Evolutionary conservation across 2,329 filamentous ascomycete species (phyloP).

Genomic region (Westerdykella sp.): DNA sequence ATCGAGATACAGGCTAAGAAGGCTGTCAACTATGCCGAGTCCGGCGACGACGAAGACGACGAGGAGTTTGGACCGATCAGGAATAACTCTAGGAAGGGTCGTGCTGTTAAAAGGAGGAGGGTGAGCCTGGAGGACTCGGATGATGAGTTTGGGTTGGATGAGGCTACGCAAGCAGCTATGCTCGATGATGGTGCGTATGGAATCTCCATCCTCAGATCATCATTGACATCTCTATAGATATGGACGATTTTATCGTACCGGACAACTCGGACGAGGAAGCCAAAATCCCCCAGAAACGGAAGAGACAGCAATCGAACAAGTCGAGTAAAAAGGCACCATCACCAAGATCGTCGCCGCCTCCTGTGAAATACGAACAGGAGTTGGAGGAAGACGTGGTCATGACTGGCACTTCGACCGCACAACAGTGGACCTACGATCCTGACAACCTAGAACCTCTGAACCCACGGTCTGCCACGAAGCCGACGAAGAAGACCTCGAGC

Average conservation of each 20-base stretch:
- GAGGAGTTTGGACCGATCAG: constrained; percentile 58
- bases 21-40: constrained; percentile 75
- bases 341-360: constrained; percentile 44
- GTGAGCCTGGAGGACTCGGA: constrained; percentile 59
- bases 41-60: constrained; percentile 67
- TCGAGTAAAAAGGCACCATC: constrained; percentile 45
- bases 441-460: constrained; percentile 50
- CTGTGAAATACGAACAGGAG: constrained; percentile 40
- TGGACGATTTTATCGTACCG: constrained; percentile 81
- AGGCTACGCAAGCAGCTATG: constrained; percentile 51
- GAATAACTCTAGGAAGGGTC: constrained; percentile 40
- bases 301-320: constrained; percentile 60
- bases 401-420: constrained; percentile 60
- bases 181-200: constrained; percentile 46
- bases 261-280: constrained; percentile 74
- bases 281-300: constrained; percentile 60
- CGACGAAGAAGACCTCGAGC: constrained; percentile 26
- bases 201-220: background rate
- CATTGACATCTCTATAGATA: constrained; percentile 47
- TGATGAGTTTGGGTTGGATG: constrained; percentile 60
- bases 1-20: constrained; percentile 51
- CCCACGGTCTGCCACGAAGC: constrained; percentile 36
- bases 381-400: constrained; percentile 52
- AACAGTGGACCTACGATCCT: constrained; percentile 74
- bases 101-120: constrained; percentile 52